These are phyloP conservation scores for Fusarium concolor DNA, from an alignment of 2,329 filamentous ascomycete genomes.

Conservation along the genomic window DNA sequence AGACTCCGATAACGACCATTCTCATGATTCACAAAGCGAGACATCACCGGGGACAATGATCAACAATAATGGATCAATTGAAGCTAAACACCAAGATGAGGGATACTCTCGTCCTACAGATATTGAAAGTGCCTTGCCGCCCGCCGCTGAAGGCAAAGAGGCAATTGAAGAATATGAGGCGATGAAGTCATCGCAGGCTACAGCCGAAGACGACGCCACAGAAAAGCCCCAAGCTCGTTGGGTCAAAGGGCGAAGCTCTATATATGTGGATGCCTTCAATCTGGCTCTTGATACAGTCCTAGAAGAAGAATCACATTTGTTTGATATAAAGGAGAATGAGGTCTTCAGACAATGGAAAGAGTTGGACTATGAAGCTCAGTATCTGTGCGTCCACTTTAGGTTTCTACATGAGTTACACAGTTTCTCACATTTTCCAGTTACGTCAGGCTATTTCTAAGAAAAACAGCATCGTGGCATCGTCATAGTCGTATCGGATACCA, in stretches of 20 bases:
- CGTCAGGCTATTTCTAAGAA: slow-evolving; percentile 91
- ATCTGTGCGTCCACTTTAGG: slow-evolving; percentile 70
- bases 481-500: slow-evolving; percentile 82
- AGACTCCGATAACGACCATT: slow-evolving; percentile 41
- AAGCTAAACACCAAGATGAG: slow-evolving; percentile 32
- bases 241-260: slow-evolving; percentile 83
- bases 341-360: slow-evolving; percentile 82
- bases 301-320: slow-evolving; percentile 88
- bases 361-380: slow-evolving; percentile 87
- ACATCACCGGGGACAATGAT: background rate
- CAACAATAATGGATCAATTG: slow-evolving; percentile 31
- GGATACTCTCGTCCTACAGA: slow-evolving; percentile 46
- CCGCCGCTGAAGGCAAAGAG: slow-evolving; percentile 72
- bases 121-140: slow-evolving; percentile 71
- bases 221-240: slow-evolving; percentile 62
- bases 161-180: slow-evolving; percentile 85
- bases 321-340: slow-evolving; percentile 79
- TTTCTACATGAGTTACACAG: background rate
- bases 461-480: slow-evolving; percentile 92
- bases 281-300: slow-evolving; percentile 89
- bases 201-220: slow-evolving; percentile 51
- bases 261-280: slow-evolving; percentile 98
- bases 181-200: slow-evolving; percentile 67
- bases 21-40: slow-evolving; percentile 34
- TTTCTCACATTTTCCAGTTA: slow-evolving; percentile 67